phyloP scores from a whole-genome alignment of 140 eudicot species.

The Cichorium intybus region DNA sequence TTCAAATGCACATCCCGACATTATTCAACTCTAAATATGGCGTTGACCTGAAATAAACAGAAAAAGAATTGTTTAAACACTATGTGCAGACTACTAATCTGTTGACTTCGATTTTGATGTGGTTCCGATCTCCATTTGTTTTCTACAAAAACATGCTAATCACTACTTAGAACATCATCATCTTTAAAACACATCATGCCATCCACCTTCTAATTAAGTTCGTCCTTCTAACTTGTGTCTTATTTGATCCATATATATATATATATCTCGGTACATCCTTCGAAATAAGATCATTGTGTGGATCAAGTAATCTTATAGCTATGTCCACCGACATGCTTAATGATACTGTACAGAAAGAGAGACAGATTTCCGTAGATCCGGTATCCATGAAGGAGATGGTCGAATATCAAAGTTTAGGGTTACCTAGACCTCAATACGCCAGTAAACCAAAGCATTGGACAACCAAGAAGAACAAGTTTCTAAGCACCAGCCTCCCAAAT shows the following conservation, averaged over 20 bases:
- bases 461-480: conserved; percentile 47
- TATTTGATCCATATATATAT: background rate
- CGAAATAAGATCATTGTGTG: background rate
- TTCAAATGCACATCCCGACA: too few species aligned
- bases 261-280: background rate
- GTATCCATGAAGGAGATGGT: conserved; percentile 48
- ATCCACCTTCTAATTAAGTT: conserved; percentile 15
- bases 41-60: background rate
- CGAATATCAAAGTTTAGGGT: background rate
- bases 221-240: background rate
- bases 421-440: conserved; percentile 12
- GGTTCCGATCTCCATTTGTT: background rate
- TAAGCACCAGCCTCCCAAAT: conserved; percentile 74
- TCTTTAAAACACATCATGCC: conserved; percentile 13
- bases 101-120: conserved; percentile 15
- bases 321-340: conserved; percentile 24
- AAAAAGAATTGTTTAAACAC: conserved; percentile 2
- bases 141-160: conserved; percentile 15
- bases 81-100: conserved; percentile 10
- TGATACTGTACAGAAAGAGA: conserved; percentile 41
- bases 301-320: background rate
- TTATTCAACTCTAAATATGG: too few species aligned
- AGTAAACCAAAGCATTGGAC: conserved; percentile 18
- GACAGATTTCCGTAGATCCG: conserved; percentile 72
- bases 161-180: conserved; percentile 15